Conservation (phyloP, 345 rosid genomes). For the Cardamine occulta region DNA sequence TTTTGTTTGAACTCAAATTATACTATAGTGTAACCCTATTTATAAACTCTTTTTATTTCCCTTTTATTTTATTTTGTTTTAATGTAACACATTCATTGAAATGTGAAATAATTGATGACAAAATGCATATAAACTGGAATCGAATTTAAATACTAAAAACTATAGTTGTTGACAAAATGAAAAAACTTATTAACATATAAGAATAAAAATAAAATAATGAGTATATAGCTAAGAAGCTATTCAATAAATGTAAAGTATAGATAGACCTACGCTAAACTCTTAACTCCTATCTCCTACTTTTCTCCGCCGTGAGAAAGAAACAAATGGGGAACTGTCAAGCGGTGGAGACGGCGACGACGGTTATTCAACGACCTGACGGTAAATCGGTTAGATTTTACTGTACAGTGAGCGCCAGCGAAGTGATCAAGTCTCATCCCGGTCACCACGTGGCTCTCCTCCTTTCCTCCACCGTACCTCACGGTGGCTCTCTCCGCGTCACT, state of each 20-base stretch:
- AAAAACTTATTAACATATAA: background rate
- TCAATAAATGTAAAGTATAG: background rate
- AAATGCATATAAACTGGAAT: background rate
- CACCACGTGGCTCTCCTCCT: conserved; percentile 46
- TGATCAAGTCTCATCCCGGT: conserved; percentile 38
- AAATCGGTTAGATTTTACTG: conserved; percentile 34
- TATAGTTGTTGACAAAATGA: background rate
- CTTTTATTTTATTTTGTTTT: background rate
- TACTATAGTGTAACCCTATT: background rate
- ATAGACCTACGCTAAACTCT: conserved; percentile 4
- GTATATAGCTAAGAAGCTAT: conserved; percentile 27
- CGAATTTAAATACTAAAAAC: background rate
- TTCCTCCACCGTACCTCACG: conserved; percentile 44
- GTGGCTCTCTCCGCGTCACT: conserved; percentile 49
- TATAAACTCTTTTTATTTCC: background rate
- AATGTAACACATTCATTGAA: background rate
- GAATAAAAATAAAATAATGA: conserved; percentile 13
- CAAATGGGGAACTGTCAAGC: conserved; percentile 47
- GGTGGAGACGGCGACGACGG: conserved; percentile 44
- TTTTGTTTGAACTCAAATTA: background rate
- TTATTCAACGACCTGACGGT: conserved; percentile 43
- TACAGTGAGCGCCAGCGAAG: conserved; percentile 37
- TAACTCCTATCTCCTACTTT: conserved; percentile 25
- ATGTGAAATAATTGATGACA: background rate
- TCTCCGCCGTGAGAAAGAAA: conserved; percentile 35